Conservation (phyloP, 2,329 filamentous ascomycete species). For the Curvularia spicifera region DNA sequence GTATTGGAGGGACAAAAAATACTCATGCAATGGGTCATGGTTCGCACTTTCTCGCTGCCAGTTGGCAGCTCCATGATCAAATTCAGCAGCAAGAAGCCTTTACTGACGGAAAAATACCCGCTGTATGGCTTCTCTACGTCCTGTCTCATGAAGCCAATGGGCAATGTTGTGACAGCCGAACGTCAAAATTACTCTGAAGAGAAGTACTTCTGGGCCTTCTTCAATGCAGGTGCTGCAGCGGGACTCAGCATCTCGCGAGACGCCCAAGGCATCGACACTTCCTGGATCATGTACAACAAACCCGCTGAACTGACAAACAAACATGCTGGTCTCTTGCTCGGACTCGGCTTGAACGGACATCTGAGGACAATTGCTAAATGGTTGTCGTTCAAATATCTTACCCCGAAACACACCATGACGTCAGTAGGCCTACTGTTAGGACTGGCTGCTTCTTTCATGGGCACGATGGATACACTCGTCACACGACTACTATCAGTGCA, state of each 20-base stretch:
- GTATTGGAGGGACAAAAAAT: constrained; percentile 92
- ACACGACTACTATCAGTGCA: constrained; percentile 94
- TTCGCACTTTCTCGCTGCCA: constrained; percentile 86
- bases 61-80: constrained; percentile 86
- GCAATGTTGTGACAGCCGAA: constrained; percentile 92
- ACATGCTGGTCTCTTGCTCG: constrained; percentile 93
- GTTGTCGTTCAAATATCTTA: constrained; percentile 99
- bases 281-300: constrained; percentile 99
- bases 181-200: constrained; percentile 88
- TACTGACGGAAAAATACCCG: constrained; percentile 90
- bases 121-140: constrained; percentile 90
- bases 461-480: constrained; percentile 96
- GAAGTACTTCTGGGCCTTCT: constrained; percentile 98
- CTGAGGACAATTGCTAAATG: constrained; percentile 94
- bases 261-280: constrained; percentile 94
- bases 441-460: constrained; percentile 89
- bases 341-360: constrained; percentile 91
- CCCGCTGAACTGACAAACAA: constrained; percentile 90
- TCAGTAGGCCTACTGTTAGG: constrained; percentile 94
- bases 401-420: constrained; percentile 98
- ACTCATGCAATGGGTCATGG: constrained; percentile 82
- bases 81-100: constrained; percentile 83
- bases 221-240: constrained; percentile 93
- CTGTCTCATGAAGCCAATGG: constrained; percentile 88
- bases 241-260: constrained; percentile 88